Evolutionary conservation across 1,284 basidiomycete genomes (phyloP), one percentile per base, ranked within the genome.

Genomic region (Agaricales sp.): DNA sequence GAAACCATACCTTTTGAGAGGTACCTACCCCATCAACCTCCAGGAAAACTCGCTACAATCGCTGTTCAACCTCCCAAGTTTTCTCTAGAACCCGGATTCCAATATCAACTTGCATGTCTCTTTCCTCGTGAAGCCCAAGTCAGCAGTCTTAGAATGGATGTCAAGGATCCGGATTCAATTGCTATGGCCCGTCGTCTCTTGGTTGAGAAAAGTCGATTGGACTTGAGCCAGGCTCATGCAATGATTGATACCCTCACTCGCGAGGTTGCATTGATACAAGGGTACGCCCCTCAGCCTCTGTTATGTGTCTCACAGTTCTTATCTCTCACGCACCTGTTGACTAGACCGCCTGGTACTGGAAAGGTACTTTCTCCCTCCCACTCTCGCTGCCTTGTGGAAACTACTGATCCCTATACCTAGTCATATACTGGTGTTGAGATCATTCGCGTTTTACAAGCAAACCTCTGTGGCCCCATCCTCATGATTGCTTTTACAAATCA

Each of bases 401-500:
- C 48, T 51, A 45, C 25, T 45, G 8, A 45, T 43, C 21, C 30
- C 39, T 46, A 21, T 14, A 50, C 37, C 18, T 52, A 81, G 78
- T 82, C 77, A 45, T 86, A 70, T 55, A 80, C 80, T 0, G 84
- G 82, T 0, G 71, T 81, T 2, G 77, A 86, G 56, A 65, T 87
- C 1, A 61, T 87, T 8, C 72, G 80, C 0, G 74, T 84, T 4
- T 67, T 87, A n/a, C 55, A 82, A 11, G 61, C 62, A 4, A 82
- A 75, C 54, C 55, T 62, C 0, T 57, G 74, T 23, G 64, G 67
- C 0, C 82, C 78, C 0, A 77, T 87, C 48, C 65, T 85, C 13
- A 67, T 87, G 67, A 80, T 87, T 43, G 80, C 81, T 0, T 83
- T 78, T 61, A 87, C 85, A 0, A 87, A 88, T 56, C 86, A 88